Evolutionary conservation across 768 basidiomycete species (phyloP).

Genomic region (Pholiota conissans): DNA sequence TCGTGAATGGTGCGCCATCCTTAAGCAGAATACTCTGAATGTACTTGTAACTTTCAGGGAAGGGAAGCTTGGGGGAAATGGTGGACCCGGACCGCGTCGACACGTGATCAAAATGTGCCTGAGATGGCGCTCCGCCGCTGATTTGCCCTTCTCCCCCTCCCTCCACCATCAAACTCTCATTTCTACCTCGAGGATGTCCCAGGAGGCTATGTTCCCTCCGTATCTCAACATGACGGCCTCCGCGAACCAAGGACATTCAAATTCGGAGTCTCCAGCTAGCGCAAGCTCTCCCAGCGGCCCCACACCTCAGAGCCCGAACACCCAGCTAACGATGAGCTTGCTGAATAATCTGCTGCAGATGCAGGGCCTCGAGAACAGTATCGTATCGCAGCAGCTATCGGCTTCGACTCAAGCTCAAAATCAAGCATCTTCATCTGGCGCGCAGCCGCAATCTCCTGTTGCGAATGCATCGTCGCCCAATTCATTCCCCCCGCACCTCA

Average conservation of each 20-base stretch:
- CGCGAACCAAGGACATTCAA: neutral
- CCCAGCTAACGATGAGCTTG: constrained; percentile 51
- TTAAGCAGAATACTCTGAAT: too few relatives aligned
- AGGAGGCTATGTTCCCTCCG: neutral
- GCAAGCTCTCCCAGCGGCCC: neutral
- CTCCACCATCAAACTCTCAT: neutral
- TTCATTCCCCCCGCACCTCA: constrained; percentile 37
- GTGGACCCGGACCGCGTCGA: neutral
- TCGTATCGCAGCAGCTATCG: constrained; percentile 18
- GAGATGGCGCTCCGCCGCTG: neutral
- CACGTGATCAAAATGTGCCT: neutral
- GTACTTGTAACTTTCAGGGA: too few relatives aligned
- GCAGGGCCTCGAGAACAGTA: constrained; percentile 39
- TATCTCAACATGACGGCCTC: neutral
- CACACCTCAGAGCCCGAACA: constrained; percentile 24
- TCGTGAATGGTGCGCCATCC: too few relatives aligned
- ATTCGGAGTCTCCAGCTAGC: neutral
- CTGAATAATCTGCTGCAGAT: constrained; percentile 51
- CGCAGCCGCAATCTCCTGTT: neutral
- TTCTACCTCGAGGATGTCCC: neutral
- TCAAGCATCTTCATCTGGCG: neutral
- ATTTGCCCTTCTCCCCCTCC: neutral
- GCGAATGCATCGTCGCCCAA: constrained; percentile 1
- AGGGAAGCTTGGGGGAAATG: neutral
- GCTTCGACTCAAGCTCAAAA: neutral